A percentile compares a stretch with the other conserved stretches of the same genome.
phyloP scores from a whole-genome alignment of 345 rosid species.

The Adansonia digitata region DNA sequence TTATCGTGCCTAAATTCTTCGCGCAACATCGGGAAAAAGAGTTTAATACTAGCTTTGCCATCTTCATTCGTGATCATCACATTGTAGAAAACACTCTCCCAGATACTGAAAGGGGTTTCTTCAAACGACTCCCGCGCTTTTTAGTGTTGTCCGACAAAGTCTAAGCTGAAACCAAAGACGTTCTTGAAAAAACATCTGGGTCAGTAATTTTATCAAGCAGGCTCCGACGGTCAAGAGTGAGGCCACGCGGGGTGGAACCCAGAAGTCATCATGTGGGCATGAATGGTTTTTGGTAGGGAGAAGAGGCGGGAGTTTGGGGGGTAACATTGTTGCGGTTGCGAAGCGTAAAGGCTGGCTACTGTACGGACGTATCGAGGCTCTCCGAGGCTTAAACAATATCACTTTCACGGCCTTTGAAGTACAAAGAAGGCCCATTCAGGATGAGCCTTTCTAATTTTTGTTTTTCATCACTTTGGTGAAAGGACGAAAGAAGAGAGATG shows the following conservation, averaged over 20 bases:
- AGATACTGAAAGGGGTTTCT: constrained; percentile 12
- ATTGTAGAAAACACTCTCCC: constrained; percentile 18
- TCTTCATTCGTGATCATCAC: constrained; percentile 18
- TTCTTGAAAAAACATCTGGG: constrained; percentile 16
- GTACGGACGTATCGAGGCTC: neutral
- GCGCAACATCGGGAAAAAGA: constrained; percentile 11
- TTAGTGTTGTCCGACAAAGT: constrained; percentile 1
- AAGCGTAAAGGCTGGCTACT: constrained; percentile 12
- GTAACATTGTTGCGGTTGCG: constrained; percentile 12
- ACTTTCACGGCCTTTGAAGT: neutral
- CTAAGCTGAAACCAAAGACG: constrained; percentile 14
- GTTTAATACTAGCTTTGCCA: constrained; percentile 4
- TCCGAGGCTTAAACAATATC: neutral
- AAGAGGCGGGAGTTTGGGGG: constrained; percentile 1
- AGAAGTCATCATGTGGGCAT: constrained; percentile 11
- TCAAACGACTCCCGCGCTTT: constrained; percentile 7
- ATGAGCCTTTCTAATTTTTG: no score
- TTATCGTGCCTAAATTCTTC: constrained; percentile 9
- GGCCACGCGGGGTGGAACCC: constrained; percentile 15
- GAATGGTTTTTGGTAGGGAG: constrained; percentile 9
- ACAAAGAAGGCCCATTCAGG: neutral
- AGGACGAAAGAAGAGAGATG: no score
- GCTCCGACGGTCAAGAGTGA: constrained; percentile 13
- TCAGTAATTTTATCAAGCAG: constrained; percentile 15
- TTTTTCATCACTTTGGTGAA: no score